Conservation (phyloP, 164 flowering plant genomes). For the Chloranthus sessilifolius region DNA sequence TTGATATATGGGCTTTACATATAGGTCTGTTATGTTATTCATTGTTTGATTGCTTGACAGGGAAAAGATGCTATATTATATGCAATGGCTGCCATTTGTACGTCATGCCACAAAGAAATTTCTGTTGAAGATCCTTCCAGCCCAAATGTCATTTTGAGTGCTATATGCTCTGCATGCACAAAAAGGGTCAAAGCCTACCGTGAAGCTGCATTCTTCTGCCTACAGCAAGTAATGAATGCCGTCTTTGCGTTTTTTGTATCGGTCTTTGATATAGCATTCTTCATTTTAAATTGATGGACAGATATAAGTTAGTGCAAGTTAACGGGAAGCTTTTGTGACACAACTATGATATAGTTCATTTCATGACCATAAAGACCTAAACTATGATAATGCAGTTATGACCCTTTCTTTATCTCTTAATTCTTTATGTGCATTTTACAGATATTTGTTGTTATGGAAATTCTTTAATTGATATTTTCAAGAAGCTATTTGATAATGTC, state of each 20-base stretch:
- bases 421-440: too few species aligned
- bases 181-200: slow-evolving; percentile 72
- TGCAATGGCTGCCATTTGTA: slow-evolving; percentile 77
- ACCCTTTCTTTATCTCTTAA: too few species aligned
- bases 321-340: slow-evolving; percentile 1
- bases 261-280: background rate
- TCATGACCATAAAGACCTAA: too few species aligned
- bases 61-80: slow-evolving; percentile 77
- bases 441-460: too few species aligned
- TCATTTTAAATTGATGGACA: too few species aligned
- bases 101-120: slow-evolving; percentile 69
- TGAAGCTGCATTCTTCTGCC: slow-evolving; percentile 79
- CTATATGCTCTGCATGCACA: slow-evolving; percentile 62
- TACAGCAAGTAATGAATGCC: slow-evolving; percentile 57
- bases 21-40: too few species aligned
- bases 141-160: slow-evolving; percentile 51
- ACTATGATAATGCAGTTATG: too few species aligned
- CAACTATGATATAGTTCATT: too few species aligned
- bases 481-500: too few species aligned
- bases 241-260: background rate
- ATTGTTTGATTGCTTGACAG: slow-evolving; percentile 46
- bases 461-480: too few species aligned
- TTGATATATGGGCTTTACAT: too few species aligned
- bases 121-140: slow-evolving; percentile 46
- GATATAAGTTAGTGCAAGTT: background rate